A percentile compares a stretch with the other conserved stretches of the same genome.
These are phyloP conservation scores for Westerdykella sp. DNA, from an alignment of 2,329 filamentous ascomycete species.

Conservation along the genomic window DNA sequence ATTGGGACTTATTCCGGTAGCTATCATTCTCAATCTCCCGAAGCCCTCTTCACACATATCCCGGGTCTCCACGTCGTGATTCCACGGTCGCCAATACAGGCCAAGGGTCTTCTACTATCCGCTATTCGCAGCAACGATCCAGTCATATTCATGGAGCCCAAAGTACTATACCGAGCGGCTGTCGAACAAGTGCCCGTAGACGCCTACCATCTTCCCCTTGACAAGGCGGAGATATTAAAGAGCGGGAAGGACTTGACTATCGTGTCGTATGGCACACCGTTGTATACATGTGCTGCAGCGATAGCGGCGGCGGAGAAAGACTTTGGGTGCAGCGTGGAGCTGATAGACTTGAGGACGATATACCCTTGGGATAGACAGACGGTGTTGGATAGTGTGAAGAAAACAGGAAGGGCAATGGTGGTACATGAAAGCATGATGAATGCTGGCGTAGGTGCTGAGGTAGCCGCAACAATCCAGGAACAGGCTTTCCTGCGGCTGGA, in stretches of 20 bases:
- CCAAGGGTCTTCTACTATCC: slow-evolving; percentile 76
- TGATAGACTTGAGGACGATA: slow-evolving; percentile 81
- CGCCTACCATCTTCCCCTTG: slow-evolving; percentile 75
- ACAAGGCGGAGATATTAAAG: slow-evolving; percentile 78
- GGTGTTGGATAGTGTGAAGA: slow-evolving; percentile 73
- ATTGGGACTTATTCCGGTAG: slow-evolving; percentile 22
- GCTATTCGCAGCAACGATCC: slow-evolving; percentile 75
- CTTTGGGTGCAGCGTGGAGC: slow-evolving; percentile 68
- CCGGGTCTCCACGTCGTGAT: slow-evolving; percentile 81
- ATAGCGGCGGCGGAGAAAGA: slow-evolving; percentile 71
- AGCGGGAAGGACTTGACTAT: slow-evolving; percentile 74
- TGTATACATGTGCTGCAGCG: slow-evolving; percentile 76
- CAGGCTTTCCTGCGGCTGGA: slow-evolving; percentile 78
- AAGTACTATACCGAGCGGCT: slow-evolving; percentile 83
- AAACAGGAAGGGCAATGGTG: slow-evolving; percentile 79
- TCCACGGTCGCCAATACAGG: slow-evolving; percentile 77
- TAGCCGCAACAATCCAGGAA: slow-evolving; percentile 83
- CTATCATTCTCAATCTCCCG: slow-evolving; percentile 85
- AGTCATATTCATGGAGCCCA: slow-evolving; percentile 89
- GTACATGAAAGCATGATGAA: slow-evolving; percentile 93
- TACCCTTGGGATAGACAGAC: slow-evolving; percentile 88
- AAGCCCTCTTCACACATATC: slow-evolving; percentile 80
- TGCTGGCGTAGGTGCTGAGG: slow-evolving; percentile 79
- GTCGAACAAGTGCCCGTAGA: slow-evolving; percentile 84
- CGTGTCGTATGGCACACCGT: slow-evolving; percentile 80